A percentile compares a stretch with the other conserved stretches of the same genome.
Evolutionary conservation across 176 grass and related monocot species (phyloP).

Genomic region (Stipa capillata): DNA sequence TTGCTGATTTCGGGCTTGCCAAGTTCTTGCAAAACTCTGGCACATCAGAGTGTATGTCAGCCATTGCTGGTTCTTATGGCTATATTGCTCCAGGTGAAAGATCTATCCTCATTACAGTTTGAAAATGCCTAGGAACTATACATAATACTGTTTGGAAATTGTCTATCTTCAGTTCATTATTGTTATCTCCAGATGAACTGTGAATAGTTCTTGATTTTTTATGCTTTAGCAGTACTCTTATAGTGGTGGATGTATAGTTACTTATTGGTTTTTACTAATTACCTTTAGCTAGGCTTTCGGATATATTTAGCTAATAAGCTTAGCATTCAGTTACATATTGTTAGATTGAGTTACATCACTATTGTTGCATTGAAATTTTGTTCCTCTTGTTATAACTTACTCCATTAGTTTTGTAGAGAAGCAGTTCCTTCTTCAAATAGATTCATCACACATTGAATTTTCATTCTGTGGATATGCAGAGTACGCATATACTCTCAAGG

Average conservation of each 20-base stretch:
- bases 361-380: background rate
- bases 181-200: background rate
- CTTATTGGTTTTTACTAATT: background rate
- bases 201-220: background rate
- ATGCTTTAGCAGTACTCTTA: background rate
- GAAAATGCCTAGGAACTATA: background rate
- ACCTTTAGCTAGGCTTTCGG: background rate
- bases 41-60: slow-evolving; percentile 91
- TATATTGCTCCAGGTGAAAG: slow-evolving; percentile 92
- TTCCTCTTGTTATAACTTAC: background rate
- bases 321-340: background rate
- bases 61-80: slow-evolving; percentile 90
- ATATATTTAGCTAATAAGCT: background rate
- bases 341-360: background rate
- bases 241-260: background rate
- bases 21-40: slow-evolving; percentile 82
- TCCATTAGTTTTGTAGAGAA: background rate
- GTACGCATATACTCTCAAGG: slow-evolving; percentile 94
- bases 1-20: slow-evolving; percentile 81
- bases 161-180: background rate
- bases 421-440: background rate
- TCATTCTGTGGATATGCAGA: slow-evolving; percentile 36
- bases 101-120: background rate
- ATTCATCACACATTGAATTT: background rate
- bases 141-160: background rate